phyloP scores from a whole-genome alignment of 352 stramenopile species.

The Globisporangium camurandrum region DNA sequence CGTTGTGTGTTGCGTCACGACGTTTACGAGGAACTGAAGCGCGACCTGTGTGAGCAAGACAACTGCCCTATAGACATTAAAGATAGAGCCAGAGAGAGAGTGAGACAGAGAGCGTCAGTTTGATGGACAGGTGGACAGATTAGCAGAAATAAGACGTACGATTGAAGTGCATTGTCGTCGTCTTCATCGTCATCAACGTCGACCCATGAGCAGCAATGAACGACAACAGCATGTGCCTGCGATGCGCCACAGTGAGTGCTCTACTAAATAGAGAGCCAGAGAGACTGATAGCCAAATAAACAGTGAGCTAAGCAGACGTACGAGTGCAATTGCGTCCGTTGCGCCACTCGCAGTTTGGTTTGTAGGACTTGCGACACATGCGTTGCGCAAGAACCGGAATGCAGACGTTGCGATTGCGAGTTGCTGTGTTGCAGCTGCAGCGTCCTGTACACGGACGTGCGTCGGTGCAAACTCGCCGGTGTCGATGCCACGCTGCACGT shows the following conservation, averaged over 20 bases:
- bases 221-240: constrained; percentile 32
- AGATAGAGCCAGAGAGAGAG: not conserved
- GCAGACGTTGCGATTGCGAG: constrained; percentile 27
- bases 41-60: constrained; percentile 54
- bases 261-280: no score
- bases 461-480: constrained; percentile 21
- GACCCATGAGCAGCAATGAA: constrained; percentile 40
- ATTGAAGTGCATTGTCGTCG: constrained; percentile 33
- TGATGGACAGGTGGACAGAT: not conserved
- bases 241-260: no score
- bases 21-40: constrained; percentile 75
- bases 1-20: constrained; percentile 26
- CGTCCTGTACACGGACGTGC: constrained; percentile 22
- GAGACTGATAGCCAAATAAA: constrained; percentile 6
- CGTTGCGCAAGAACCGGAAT: constrained; percentile 70
- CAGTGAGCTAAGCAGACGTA: constrained; percentile 10
- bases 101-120: not conserved
- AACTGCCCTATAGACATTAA: constrained; percentile 10
- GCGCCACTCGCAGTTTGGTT: constrained; percentile 48
- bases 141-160: constrained; percentile 19
- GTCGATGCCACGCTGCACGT: constrained; percentile 16
- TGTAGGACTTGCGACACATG: constrained; percentile 29
- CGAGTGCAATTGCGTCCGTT: constrained; percentile 15
- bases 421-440: not conserved
- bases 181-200: no score